A percentile compares a stretch with the other conserved stretches of the same genome.
Evolutionary conservation across 2,329 filamentous ascomycete genomes (phyloP).

Genomic region (Bimuria novae-zelandiae): DNA sequence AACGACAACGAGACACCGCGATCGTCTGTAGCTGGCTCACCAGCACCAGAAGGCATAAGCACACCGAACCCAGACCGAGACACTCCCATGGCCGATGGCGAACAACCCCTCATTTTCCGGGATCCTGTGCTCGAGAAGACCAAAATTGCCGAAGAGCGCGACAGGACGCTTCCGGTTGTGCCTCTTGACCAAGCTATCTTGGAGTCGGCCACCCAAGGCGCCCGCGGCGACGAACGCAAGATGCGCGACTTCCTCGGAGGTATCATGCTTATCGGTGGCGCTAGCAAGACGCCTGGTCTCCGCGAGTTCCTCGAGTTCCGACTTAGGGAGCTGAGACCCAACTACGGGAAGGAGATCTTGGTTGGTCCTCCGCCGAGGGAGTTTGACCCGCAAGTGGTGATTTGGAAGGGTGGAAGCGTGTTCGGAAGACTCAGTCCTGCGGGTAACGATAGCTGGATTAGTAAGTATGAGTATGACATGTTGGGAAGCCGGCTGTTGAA

Average conservation of each 20-base stretch:
- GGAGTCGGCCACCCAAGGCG: constrained; percentile 84
- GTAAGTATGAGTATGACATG: constrained; percentile 83
- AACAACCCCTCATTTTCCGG: constrained; percentile 44
- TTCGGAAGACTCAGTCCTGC: constrained; percentile 85
- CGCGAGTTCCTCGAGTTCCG: constrained; percentile 82
- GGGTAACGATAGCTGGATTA: constrained; percentile 91
- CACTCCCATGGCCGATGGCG: constrained; percentile 50
- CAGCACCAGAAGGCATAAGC: constrained; percentile 79
- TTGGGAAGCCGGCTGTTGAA: constrained; percentile 77
- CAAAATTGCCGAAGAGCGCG: constrained; percentile 67
- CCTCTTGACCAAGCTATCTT: constrained; percentile 89
- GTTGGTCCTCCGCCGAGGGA: constrained; percentile 79
- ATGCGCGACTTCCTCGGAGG: constrained; percentile 73
- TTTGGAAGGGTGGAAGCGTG: constrained; percentile 97
- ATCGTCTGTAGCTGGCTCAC: constrained; percentile 85
- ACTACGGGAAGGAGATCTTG: constrained; percentile 68
- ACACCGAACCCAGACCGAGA: constrained; percentile 64
- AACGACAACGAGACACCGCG: constrained; percentile 77
- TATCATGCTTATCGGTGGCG: constrained; percentile 47
- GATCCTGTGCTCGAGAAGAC: constrained; percentile 55
- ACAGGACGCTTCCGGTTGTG: constrained; percentile 79
- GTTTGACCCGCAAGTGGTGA: constrained; percentile 95
- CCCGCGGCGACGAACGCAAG: constrained; percentile 88
- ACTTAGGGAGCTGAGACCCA: constrained; percentile 67
- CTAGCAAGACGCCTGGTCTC: constrained; percentile 64